A percentile compares a stretch with the other conserved stretches of the same genome.
Conservation (phyloP, 1,284 basidiomycete genomes). For the Ganoderma meredithae region DNA sequence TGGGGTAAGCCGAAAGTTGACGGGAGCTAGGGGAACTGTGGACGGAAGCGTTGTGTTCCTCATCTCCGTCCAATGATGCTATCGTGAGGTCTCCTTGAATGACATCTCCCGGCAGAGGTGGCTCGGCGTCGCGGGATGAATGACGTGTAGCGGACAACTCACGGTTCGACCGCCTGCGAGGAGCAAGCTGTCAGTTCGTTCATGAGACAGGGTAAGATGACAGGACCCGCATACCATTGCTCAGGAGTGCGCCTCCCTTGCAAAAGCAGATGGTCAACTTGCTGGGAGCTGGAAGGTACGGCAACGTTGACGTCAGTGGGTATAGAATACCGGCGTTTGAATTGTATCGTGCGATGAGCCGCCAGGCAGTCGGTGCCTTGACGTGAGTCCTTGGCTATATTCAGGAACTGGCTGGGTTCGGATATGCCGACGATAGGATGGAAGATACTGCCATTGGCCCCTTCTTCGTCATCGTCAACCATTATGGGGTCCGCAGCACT, state of each 20-base stretch:
- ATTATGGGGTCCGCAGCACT: constrained; percentile 30
- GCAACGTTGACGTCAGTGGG: constrained; percentile 6
- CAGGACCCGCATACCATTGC: not conserved
- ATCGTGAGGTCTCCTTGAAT: not conserved
- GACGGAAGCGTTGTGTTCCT: not conserved
- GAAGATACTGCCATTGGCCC: not conserved
- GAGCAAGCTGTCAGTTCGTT: not conserved
- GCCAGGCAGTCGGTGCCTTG: not conserved
- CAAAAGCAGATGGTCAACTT: not conserved
- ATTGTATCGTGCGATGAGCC: not conserved
- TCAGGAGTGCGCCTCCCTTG: not conserved
- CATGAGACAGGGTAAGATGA: not conserved
- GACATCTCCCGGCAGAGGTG: not conserved
- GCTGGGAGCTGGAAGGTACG: not conserved
- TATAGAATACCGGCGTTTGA: not conserved
- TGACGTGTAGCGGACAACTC: constrained; percentile 17
- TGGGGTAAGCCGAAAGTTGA: not conserved
- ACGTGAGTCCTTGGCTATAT: not conserved
- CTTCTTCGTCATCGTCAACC: constrained; percentile 26
- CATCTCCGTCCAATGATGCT: constrained; percentile 3
- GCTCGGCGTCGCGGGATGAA: constrained; percentile 16
- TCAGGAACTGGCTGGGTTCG: no score
- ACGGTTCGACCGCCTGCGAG: not conserved
- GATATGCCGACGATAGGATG: not conserved
- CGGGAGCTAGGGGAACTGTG: not conserved